Conservation (phyloP, 1,284 basidiomycete species). For the Chalciporus sp. region DNA sequence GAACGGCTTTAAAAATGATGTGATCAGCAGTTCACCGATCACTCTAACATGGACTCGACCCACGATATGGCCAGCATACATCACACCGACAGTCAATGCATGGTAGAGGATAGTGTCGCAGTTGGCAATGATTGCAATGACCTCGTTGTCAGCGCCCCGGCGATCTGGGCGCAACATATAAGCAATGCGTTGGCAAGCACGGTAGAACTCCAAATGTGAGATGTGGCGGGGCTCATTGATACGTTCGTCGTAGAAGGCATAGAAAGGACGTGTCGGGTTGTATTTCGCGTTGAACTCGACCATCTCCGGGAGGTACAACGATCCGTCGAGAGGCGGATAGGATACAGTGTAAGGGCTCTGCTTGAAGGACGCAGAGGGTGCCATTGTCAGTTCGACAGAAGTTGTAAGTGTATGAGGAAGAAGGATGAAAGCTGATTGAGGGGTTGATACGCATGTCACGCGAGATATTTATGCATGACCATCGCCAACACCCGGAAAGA, state of each 20-base stretch:
- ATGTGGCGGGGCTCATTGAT: slow-evolving; percentile 15
- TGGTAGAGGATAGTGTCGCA: slow-evolving; percentile 38
- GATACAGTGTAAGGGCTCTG: not conserved
- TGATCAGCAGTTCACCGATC: not conserved
- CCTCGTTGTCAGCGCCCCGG: slow-evolving; percentile 14
- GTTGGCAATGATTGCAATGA: slow-evolving; percentile 33
- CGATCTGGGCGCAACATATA: slow-evolving; percentile 27
- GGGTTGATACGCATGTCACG: not conserved
- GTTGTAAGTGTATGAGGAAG: not conserved
- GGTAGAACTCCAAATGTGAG: slow-evolving; percentile 33
- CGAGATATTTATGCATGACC: not conserved
- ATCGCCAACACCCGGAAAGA: not conserved
- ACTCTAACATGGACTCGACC: slow-evolving; percentile 6
- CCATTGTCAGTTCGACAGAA: not conserved
- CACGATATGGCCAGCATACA: slow-evolving; percentile 36
- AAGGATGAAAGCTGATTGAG: not conserved
- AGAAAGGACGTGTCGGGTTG: slow-evolving; percentile 23
- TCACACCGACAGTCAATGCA: slow-evolving; percentile 31
- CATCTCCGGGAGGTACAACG: slow-evolving; percentile 26
- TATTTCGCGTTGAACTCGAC: slow-evolving; percentile 23
- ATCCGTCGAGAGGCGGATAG: slow-evolving; percentile 28
- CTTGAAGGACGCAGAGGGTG: not conserved
- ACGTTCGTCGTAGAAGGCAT: slow-evolving; percentile 19
- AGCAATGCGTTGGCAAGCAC: slow-evolving; percentile 35
- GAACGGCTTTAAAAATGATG: slow-evolving; percentile 24